Base-by-base conservation (phyloP, 2,329 filamentous ascomycete species). In the Aspergillus brasiliensis region DNA sequence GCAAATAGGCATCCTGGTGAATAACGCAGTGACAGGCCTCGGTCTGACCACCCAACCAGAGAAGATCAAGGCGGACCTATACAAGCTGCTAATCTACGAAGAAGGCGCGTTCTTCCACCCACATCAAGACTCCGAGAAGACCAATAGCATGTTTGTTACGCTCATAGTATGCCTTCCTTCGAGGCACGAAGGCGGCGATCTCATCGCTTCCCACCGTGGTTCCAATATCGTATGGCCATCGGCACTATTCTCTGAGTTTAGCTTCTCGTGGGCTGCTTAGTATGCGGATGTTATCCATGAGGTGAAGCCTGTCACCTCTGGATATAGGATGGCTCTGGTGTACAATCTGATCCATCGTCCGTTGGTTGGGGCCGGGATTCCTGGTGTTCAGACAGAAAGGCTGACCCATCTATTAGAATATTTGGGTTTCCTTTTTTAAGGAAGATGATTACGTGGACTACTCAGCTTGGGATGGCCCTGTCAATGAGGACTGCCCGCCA, bases 281-380 rank as follows among this genome's bases (percentile, higher is more conserved):
- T 61, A 61, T 48, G 40, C 58, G 21, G 58, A 61, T 46, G 58
- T 61, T 15, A 47, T 23, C n/a, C 58, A 57, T 4, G 58, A 59
- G 44, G 42, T 61, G 6, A 51, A 57, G 5, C 58, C 52, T 1
- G 58, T 62, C 3, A 59, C 58, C 3, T 55, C 51, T 11, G 62
- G 62, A 25, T 58, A 62, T 54, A 48, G 58, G 15, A 17, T 60
- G 28, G 58, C 56, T 11, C 47, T 62, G 3, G 49, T 52, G 8
- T 64, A 62, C 44, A 64, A 61, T 25, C 8, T 64, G 21, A 53
- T 60, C 21, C 60, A 64, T 52, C 51, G 46, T 2, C 57, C 55
- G 4, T 64, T 51, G 4, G 44, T 48, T 17, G 25, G 31, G 3
- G 23, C 57, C 47, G 13, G 19, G 5, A 28, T 27, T 11, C 28